A percentile compares a stretch with the other conserved stretches of the same genome.
phyloP scores from a whole-genome alignment of 2,329 filamentous ascomycete genomes.

The Phyllosticta citrichinensis region DNA sequence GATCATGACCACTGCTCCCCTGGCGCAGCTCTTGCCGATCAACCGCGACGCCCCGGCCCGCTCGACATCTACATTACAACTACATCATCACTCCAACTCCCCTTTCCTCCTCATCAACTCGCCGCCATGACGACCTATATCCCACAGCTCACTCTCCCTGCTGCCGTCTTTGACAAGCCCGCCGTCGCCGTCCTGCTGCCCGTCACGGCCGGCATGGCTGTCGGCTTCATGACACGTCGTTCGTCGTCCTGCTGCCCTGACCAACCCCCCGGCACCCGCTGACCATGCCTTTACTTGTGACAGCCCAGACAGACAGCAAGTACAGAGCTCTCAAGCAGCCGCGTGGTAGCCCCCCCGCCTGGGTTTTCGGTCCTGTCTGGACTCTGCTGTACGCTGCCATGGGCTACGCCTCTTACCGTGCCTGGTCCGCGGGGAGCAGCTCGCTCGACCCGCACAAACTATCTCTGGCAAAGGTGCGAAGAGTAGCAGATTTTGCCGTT shows the following conservation, averaged over 20 bases:
- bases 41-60: not conserved
- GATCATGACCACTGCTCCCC: not conserved
- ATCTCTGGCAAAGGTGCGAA: slow-evolving; percentile 43
- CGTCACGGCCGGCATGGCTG: slow-evolving; percentile 59
- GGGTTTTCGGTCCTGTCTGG: slow-evolving; percentile 51
- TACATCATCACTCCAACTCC: not conserved
- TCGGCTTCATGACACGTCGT: slow-evolving; percentile 62
- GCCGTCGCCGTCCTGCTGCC: slow-evolving; percentile 68
- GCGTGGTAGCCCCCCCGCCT: slow-evolving; percentile 45
- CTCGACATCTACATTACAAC: not conserved
- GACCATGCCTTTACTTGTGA: slow-evolving; percentile 4
- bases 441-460: slow-evolving; percentile 42
- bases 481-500: not conserved
- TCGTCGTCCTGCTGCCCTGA: slow-evolving; percentile 30
- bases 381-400: slow-evolving; percentile 56
- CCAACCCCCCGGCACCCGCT: not conserved
- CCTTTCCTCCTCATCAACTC: not conserved
- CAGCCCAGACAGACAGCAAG: slow-evolving; percentile 50
- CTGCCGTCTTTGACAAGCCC: slow-evolving; percentile 59
- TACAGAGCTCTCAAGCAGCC: slow-evolving; percentile 60
- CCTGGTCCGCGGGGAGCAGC: slow-evolving; percentile 52
- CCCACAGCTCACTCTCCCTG: slow-evolving; percentile 65
- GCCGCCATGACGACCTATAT: slow-evolving; percentile 67
- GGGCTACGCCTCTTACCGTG: slow-evolving; percentile 82
- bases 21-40: not conserved